Evolutionary conservation across 768 basidiomycete genomes (phyloP).

Genomic region (Mycena galericulata): DNA sequence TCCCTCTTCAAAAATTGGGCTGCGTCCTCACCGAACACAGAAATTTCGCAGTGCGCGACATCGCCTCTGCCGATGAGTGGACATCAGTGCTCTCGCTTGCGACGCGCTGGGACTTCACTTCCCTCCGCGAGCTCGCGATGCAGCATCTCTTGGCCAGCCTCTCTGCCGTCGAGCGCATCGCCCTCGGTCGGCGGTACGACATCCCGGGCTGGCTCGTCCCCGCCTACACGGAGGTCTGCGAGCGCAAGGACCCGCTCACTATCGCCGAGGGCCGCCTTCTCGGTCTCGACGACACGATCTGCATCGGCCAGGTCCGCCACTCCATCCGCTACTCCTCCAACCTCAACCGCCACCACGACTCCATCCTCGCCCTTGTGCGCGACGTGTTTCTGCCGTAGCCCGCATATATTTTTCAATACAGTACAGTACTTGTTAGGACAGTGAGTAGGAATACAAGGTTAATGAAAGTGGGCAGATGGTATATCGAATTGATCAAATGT

Average conservation of each 20-base stretch:
- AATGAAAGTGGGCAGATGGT: conserved; percentile 23
- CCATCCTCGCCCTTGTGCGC: conserved; percentile 26
- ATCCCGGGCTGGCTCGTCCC: conserved; percentile 43
- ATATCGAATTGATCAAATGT: conserved; percentile 1
- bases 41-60: conserved; percentile 26
- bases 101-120: conserved; percentile 42
- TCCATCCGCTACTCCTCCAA: conserved; percentile 34
- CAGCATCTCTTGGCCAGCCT: conserved; percentile 29
- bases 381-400: conserved; percentile 27
- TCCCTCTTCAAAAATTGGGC: not conserved
- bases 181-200: conserved; percentile 38
- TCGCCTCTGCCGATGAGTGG: conserved; percentile 41
- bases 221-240: conserved; percentile 45
- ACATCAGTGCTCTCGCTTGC: conserved; percentile 44
- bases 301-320: conserved; percentile 34
- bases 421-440: no score
- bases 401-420: not conserved
- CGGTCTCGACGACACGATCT: conserved; percentile 30
- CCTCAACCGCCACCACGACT: conserved; percentile 33
- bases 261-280: conserved; percentile 33
- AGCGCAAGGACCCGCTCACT: conserved; percentile 35
- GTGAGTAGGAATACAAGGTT: not conserved
- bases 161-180: conserved; percentile 39
- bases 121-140: conserved; percentile 42
- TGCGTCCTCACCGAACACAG: conserved; percentile 9